These are phyloP conservation scores for Globisporangium cystogenes DNA, from an alignment of 352 stramenopile species.

Conservation along the genomic window DNA sequence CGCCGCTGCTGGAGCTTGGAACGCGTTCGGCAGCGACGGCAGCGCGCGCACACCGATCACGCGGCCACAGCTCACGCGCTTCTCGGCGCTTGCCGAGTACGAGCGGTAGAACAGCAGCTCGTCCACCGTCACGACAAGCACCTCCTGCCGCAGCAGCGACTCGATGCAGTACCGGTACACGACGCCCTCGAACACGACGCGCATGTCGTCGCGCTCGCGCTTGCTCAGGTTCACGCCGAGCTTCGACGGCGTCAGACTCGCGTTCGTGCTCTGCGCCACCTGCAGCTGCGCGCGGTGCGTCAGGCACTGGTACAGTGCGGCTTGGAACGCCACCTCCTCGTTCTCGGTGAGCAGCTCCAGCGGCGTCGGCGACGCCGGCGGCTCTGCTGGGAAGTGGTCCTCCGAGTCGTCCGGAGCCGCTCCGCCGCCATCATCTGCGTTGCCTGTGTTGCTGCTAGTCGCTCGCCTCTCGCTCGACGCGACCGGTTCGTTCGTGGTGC, in stretches of 20 bases:
- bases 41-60: conserved; percentile 50
- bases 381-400: conserved; percentile 8
- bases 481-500: conserved; percentile 1
- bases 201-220: conserved; percentile 46
- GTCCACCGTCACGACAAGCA: conserved; percentile 56
- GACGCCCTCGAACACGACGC: conserved; percentile 58
- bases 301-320: conserved; percentile 57
- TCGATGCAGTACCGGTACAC: conserved; percentile 65
- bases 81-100: conserved; percentile 50
- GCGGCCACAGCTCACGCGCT: conserved; percentile 30
- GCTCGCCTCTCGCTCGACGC: background rate
- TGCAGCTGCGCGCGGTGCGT: conserved; percentile 45
- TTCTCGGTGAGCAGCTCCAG: conserved; percentile 3
- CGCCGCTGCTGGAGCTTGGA: conserved; percentile 14
- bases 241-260: conserved; percentile 35
- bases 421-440: background rate
- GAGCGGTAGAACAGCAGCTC: conserved; percentile 64
- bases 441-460: too few species aligned
- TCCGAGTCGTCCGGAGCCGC: conserved; percentile 10
- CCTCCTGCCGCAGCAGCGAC: conserved; percentile 63
- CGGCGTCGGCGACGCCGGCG: background rate
- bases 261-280: conserved; percentile 26
- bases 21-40: background rate
- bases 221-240: conserved; percentile 67
- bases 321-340: conserved; percentile 33